Conservation (phyloP, 345 rosid species). For the Salix dunnii region DNA sequence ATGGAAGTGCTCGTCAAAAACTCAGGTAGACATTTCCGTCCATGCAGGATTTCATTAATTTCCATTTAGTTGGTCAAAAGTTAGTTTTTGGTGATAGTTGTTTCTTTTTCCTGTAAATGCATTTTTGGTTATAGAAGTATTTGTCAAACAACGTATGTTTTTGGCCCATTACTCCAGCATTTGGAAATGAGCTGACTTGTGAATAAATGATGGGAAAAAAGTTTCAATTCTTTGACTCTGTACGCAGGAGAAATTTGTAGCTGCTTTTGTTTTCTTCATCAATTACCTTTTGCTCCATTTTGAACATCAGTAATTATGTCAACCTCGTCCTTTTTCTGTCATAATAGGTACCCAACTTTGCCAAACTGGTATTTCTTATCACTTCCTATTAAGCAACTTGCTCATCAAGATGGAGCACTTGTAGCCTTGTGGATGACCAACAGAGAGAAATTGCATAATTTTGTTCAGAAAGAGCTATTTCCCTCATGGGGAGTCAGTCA, state of each 20-base stretch:
- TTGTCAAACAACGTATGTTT: not conserved
- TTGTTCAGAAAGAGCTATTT: constrained; percentile 72
- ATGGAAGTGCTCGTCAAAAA: constrained; percentile 84
- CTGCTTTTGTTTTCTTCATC: not conserved
- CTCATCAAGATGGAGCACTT: constrained; percentile 69
- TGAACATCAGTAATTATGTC: not conserved
- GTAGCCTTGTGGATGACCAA: constrained; percentile 93
- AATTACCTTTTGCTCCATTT: too few relatives aligned
- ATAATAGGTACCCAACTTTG: constrained; percentile 73
- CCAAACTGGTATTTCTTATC: constrained; percentile 78
- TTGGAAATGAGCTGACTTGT: not conserved
- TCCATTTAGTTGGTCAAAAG: constrained; percentile 1
- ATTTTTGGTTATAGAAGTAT: not conserved
- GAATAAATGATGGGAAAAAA: not conserved
- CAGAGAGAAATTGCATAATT: constrained; percentile 67
- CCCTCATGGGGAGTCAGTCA: constrained; percentile 70
- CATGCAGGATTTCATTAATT: not conserved
- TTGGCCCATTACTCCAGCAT: not conserved
- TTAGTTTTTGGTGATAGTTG: not conserved
- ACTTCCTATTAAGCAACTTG: constrained; percentile 71
- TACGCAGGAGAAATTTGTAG: not conserved
- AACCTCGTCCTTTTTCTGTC: constrained; percentile 1
- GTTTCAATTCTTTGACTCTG: not conserved
- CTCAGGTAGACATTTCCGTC: constrained; percentile 38
- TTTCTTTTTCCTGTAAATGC: not conserved